phyloP scores from a whole-genome alignment of 2,329 filamentous ascomycete species.

The Penicillium frequentans region DNA sequence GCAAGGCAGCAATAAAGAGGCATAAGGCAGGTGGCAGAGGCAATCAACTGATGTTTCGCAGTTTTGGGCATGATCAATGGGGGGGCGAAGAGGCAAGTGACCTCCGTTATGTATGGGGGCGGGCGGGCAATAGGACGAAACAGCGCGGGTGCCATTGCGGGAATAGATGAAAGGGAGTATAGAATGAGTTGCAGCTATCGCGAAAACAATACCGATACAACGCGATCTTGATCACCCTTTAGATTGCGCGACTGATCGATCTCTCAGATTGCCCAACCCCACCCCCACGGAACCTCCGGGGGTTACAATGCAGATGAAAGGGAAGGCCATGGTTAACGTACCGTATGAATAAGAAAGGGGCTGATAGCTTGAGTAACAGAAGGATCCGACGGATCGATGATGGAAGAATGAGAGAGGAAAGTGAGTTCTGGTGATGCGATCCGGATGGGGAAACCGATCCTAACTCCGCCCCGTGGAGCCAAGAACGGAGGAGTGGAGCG shows the following conservation, averaged over 20 bases:
- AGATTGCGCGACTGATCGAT: conserved; percentile 6
- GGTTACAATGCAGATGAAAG: neutral
- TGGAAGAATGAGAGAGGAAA: neutral
- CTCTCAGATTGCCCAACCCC: conserved; percentile 3
- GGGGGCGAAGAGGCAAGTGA: conserved; percentile 1
- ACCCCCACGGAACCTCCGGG: conserved; percentile 15
- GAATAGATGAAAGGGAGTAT: neutral
- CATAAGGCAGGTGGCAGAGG: neutral
- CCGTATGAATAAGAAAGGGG: neutral
- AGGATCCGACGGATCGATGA: neutral
- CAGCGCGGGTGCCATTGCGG: neutral
- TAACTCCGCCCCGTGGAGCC: conserved; percentile 17
- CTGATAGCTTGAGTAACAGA: neutral
- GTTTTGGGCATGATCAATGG: neutral
- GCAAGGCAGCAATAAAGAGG: neutral
- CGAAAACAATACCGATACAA: neutral
- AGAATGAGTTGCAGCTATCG: neutral
- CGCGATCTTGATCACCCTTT: neutral
- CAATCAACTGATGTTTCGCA: neutral
- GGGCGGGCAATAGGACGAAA: neutral
- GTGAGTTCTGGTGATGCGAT: conserved; percentile 13
- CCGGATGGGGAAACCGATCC: conserved; percentile 13
- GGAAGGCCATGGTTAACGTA: neutral
- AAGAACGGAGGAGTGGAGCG: conserved; percentile 19
- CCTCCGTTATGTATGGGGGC: neutral